Evolutionary conservation across 2,329 filamentous ascomycete species (phyloP), one percentile per base, ranked within the genome.

Genomic region (Xylariaceae sp.): DNA sequence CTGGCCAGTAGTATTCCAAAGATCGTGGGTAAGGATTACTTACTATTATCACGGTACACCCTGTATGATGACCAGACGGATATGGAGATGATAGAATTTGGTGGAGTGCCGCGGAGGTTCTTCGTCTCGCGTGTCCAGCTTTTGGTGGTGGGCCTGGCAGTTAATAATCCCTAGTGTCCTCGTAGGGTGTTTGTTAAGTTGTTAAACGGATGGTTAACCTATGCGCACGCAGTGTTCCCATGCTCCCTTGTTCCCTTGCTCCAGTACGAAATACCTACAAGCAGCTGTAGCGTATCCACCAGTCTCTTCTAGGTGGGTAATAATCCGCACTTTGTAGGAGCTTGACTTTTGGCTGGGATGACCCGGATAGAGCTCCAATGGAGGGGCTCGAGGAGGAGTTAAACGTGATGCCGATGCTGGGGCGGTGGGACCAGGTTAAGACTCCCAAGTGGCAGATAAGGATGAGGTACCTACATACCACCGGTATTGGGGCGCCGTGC

Each of bases 351-450:
- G 9, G 37, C 37, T 42, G 37, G 37, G 37, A 42, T 42, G 37
- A 10, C 37, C 37, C 37, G 37, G 37, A 9, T 42, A 13, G 37
- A 42, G 37, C 13, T 42, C 37, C 13, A 13, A 15, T 45, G n/a
- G 44, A 44, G 53, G 56, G 51, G 57, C 52, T 50, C n/a, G 52
- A 45, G 55, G 30, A 56, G 51, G 54, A 55, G 37, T 42, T 42
- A 51, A 57, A 53, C 44, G 55, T 56, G 59, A 59, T 61, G 59
- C 59, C 61, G 62, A 45, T 45, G 42, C 42, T 45, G 62, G 62
- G 59, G 51, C 54, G 52, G 56, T 58, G 53, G 48, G 52, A 13
- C 56, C 45, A 48, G 58, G 56, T 58, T 34, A 53, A 45, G n/a
- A 15, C n/a, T 13, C 10, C 10, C 5, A 13, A n/a, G 11, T n/a